Evolutionary conservation across 129 eudicot species (phyloP).

Genomic region (Tagetes erecta): DNA sequence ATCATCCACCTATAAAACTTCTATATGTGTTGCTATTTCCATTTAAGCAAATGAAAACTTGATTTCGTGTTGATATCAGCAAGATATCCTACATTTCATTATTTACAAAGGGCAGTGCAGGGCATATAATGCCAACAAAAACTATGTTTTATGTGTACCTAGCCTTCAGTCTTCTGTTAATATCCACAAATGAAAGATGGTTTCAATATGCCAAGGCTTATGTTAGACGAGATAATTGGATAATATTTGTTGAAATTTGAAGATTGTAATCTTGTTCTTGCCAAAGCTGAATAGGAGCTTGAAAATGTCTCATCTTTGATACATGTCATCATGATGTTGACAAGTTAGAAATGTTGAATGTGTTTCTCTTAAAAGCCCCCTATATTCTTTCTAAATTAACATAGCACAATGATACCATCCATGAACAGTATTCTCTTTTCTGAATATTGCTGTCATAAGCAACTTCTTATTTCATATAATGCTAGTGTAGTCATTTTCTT

Average conservation of each 20-base stretch:
- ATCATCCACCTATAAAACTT: not conserved
- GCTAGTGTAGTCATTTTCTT: slow-evolving; percentile 3
- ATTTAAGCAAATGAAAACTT: slow-evolving; percentile 1
- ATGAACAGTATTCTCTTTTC: not conserved
- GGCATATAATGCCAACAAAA: not conserved
- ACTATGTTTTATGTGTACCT: not conserved
- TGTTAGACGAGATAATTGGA: slow-evolving; percentile 5
- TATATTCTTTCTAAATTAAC: not conserved
- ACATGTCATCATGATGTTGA: slow-evolving; percentile 15
- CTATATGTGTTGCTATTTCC: not conserved
- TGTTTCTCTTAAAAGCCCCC: not conserved
- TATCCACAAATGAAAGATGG: not conserved
- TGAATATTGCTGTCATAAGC: slow-evolving; percentile 6
- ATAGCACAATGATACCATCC: slow-evolving; percentile 3
- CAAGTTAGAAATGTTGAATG: not conserved
- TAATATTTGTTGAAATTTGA: not conserved
- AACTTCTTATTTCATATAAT: slow-evolving; percentile 5
- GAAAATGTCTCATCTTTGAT: slow-evolving; percentile 7
- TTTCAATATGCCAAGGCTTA: not conserved
- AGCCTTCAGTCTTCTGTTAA: not conserved
- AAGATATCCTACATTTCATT: slow-evolving; percentile 8
- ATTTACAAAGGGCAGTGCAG: slow-evolving; percentile 4
- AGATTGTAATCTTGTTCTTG: slow-evolving; percentile 8
- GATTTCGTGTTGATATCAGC: not conserved
- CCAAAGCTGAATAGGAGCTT: slow-evolving; percentile 12